Conservation (phyloP, 106 monocot genomes). For the Agapanthus africanus region DNA sequence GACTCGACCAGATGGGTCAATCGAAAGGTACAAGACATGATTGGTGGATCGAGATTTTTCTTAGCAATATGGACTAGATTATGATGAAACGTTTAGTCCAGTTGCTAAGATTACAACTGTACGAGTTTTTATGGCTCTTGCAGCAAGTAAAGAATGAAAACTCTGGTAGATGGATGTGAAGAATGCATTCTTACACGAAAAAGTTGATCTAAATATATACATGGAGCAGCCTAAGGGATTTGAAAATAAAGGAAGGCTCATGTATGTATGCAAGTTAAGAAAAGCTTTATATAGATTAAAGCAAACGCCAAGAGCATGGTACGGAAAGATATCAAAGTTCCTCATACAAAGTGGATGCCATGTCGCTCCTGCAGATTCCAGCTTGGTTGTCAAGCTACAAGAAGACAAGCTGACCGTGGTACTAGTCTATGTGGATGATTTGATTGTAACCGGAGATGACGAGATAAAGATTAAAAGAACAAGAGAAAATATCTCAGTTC, state of each 20-base stretch:
- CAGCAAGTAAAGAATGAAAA: background rate
- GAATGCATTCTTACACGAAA: constrained; percentile 6
- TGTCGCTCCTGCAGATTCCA: background rate
- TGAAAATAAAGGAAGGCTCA: background rate
- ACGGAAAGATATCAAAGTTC: background rate
- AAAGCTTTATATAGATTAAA: background rate
- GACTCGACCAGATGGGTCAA: background rate
- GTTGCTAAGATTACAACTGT: background rate
- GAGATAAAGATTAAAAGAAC: too few relatives aligned
- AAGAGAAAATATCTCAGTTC: too few relatives aligned
- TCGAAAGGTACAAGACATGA: constrained; percentile 17
- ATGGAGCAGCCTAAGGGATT: background rate
- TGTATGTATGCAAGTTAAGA: constrained; percentile 3
- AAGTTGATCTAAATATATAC: constrained; percentile 1
- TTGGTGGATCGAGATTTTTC: constrained; percentile 20
- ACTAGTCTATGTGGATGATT: too few relatives aligned
- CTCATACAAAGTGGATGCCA: background rate
- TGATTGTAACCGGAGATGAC: too few relatives aligned
- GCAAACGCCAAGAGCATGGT: background rate
- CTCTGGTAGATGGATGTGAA: constrained; percentile 7
- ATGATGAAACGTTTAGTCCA: constrained; percentile 29
- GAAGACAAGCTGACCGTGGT: too few relatives aligned
- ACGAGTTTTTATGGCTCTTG: background rate
- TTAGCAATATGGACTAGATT: constrained; percentile 14
- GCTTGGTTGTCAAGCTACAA: background rate